Conservation (phyloP, 176 grass and related monocot genomes). For the Poa annua region DNA sequence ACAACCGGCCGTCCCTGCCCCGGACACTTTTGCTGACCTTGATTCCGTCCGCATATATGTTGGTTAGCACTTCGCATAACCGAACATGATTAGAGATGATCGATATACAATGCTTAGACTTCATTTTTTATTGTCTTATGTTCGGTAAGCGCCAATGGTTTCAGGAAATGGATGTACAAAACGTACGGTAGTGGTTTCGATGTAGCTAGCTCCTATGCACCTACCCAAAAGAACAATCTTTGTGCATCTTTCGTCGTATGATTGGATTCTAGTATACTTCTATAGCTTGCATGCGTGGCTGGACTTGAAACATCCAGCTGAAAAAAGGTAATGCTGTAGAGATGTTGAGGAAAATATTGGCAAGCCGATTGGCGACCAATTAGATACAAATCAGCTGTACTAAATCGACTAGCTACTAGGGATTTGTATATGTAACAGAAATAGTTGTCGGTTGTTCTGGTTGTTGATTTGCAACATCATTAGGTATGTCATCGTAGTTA, state of each 20-base stretch:
- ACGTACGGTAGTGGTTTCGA: conserved; percentile 20
- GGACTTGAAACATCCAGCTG: neutral
- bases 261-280: neutral
- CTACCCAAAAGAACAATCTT: neutral
- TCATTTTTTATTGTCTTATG: neutral
- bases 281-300: neutral
- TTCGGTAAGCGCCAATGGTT: conserved; percentile 12
- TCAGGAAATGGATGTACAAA: conserved; percentile 23
- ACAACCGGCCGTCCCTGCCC: neutral
- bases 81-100: conserved; percentile 10
- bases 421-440: neutral
- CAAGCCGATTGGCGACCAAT: neutral
- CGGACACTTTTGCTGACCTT: neutral
- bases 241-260: neutral
- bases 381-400: neutral
- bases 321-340: neutral
- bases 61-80: neutral
- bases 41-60: conserved; percentile 17
- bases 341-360: neutral
- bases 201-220: neutral
- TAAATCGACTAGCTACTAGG: neutral
- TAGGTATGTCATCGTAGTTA: neutral
- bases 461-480: neutral
- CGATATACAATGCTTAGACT: neutral
- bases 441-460: neutral